Evolutionary conservation across 345 rosid genomes (phyloP), one percentile per base, ranked within the genome.

Genomic region (Dipteronia sinensis): DNA sequence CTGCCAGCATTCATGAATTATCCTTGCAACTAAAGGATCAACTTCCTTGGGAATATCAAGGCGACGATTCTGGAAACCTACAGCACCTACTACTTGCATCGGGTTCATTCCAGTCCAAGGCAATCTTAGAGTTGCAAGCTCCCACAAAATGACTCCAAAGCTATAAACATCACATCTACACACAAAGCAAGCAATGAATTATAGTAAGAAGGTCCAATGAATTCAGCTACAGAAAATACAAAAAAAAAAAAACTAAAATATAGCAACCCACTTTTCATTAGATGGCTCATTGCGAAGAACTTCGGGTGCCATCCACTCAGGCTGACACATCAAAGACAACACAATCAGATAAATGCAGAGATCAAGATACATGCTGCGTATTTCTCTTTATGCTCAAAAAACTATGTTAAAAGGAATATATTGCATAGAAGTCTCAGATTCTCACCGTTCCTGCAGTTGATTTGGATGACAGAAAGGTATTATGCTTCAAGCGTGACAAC

Each of bases 71-170:
- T 97, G 98, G 84, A 97, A 97, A 82, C 99, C 99, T 51, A 97
- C 99, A 3, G 98, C 99, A 81, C 99, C 98, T 23, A 97, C 99
- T 62, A 94, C 99, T 85, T 97, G 99, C 99, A 97, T 97, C 2
- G 99, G 99, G 82, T 97, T 97, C 98, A 97, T 94, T 76, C 97
- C 99, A 67, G 92, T 84, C 99, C 99, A 97, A 17, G 99, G 99
- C 76, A 90, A 79, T 87, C 89, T 89, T 81, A 91, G 79, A 42
- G 99, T 97, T 19, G 99, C 97, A 66, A 97, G 98, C 87, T 97
- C 99, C 98, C 99, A 97, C 6, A 97, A 90, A 80, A 97, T 97
- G 64, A 97, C 86, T 68, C 99, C 99, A 59, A 97, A 97, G 86
- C 99, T 97, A 77, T 97, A 97, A 47, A 97, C 94, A 79, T 97